Evolutionary conservation across 2,329 filamentous ascomycete species (phyloP).

Genomic region (Cladosporium sp.): DNA sequence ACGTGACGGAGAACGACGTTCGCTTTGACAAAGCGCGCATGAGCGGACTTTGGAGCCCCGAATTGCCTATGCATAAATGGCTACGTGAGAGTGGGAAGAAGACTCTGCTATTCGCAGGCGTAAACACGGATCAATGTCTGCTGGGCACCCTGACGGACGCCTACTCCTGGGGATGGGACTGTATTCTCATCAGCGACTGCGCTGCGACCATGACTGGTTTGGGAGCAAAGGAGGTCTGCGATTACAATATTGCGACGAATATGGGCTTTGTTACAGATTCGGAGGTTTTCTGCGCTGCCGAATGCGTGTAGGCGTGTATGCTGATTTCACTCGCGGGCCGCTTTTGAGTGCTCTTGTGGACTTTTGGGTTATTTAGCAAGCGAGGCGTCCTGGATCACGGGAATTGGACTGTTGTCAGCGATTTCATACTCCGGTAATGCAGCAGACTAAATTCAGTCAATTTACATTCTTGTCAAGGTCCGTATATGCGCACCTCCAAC

Average conservation of each 20-base stretch:
- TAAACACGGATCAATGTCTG: slow-evolving; percentile 42
- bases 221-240: slow-evolving; percentile 36
- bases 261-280: slow-evolving; percentile 41
- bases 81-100: slow-evolving; percentile 37
- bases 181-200: slow-evolving; percentile 37
- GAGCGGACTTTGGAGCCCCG: slow-evolving; percentile 38
- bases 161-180: slow-evolving; percentile 41
- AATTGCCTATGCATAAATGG: slow-evolving; percentile 38
- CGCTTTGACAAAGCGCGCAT: slow-evolving; percentile 42
- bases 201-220: slow-evolving; percentile 39
- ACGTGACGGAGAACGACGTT: slow-evolving; percentile 35
- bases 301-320: slow-evolving; percentile 5
- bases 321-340: background rate
- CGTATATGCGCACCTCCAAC: too few relatives aligned
- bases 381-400: background rate
- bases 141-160: slow-evolving; percentile 39
- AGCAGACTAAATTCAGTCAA: too few relatives aligned
- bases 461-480: too few relatives aligned
- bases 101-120: slow-evolving; percentile 38
- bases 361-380: background rate
- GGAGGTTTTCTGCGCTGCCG: slow-evolving; percentile 28
- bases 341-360: background rate
- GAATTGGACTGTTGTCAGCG: too few relatives aligned
- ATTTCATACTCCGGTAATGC: too few relatives aligned
- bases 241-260: slow-evolving; percentile 39